phyloP scores from a whole-genome alignment of 164 flowering plant genomes.

The Pachysandra terminalis region DNA sequence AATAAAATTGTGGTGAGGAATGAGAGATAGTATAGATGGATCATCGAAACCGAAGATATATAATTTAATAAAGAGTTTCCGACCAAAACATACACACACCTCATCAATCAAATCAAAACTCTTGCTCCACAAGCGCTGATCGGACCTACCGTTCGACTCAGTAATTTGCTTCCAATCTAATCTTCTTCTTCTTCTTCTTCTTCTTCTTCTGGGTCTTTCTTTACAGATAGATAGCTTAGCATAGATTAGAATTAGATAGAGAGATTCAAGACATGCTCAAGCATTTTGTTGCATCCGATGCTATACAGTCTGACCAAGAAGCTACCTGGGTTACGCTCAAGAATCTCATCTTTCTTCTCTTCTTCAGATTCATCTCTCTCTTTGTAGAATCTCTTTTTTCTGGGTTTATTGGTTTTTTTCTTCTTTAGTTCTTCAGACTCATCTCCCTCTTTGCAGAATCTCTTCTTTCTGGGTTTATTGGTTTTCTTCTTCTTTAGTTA shows the following conservation, averaged over 20 bases:
- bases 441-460: neutral
- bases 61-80: slow-evolving; percentile 1
- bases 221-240: slow-evolving; percentile 19
- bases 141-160: no score
- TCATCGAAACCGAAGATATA: slow-evolving; percentile 1
- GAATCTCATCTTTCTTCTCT: slow-evolving; percentile 24
- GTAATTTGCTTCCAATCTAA: neutral
- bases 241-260: slow-evolving; percentile 7
- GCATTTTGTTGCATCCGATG: neutral
- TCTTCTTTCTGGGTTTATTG: neutral
- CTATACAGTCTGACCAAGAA: neutral
- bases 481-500: slow-evolving; percentile 10
- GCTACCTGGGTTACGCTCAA: slow-evolving; percentile 5
- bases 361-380: slow-evolving; percentile 27
- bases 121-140: no score
- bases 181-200: slow-evolving; percentile 12
- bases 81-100: neutral
- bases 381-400: slow-evolving; percentile 6
- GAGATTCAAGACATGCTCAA: slow-evolving; percentile 34
- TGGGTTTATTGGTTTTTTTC: neutral
- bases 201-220: no score
- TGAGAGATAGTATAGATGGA: slow-evolving; percentile 4
- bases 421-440: neutral
- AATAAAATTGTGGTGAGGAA: slow-evolving; percentile 18
- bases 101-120: slow-evolving; percentile 1